Evolutionary conservation across 345 rosid species (phyloP), one percentile per base, ranked within the genome.

Genomic region (Lumnitzera littorea): DNA sequence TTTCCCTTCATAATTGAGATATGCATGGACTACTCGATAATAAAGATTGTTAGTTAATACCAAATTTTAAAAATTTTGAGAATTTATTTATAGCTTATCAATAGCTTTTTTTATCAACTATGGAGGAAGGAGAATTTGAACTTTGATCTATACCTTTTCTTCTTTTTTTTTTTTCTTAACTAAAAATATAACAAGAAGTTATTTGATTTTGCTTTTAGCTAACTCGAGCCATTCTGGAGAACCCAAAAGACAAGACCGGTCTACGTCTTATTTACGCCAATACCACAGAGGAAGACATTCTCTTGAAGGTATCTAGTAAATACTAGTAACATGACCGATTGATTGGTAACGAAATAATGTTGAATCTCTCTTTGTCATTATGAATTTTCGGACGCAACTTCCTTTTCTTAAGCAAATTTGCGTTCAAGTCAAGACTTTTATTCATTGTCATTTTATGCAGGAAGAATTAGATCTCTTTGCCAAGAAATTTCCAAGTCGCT

Each of bases 181-280:
- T 14, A 2, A 1, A 17, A 9, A 4, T 36, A 9, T 36, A 4
- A 36, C 7, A 0, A 36, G 10, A 36, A 36, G 11, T 36, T 15
- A 13, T 1, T 23, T 50, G 4, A 29, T 4, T 11, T 13, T 57
- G 49, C 10, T 52, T 55, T 56, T 25, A 81, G 83, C 67, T 81
- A 9, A 68, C 66, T 25, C 59, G 78, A 52, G 78, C 78, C 25
- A 76, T 81, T 61, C 47, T 81, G 41, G 81, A 81, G 53, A 81
- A 81, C 49, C 71, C 77, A 2, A 71, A 74, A 56, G 81, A 78
- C 66, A 57, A 43, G 24, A 82, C 86, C 12, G 67, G 51, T 23
- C 62, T 74, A 61, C 63, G 58, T 36, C 74, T 82, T 24, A 69
- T 82, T 47, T 82, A 76, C 58, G 83, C 80, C 56, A 82, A 82